Evolutionary conservation across 345 rosid species (phyloP), one percentile per base, ranked within the genome.

Genomic region (Pelargonium nanum): DNA sequence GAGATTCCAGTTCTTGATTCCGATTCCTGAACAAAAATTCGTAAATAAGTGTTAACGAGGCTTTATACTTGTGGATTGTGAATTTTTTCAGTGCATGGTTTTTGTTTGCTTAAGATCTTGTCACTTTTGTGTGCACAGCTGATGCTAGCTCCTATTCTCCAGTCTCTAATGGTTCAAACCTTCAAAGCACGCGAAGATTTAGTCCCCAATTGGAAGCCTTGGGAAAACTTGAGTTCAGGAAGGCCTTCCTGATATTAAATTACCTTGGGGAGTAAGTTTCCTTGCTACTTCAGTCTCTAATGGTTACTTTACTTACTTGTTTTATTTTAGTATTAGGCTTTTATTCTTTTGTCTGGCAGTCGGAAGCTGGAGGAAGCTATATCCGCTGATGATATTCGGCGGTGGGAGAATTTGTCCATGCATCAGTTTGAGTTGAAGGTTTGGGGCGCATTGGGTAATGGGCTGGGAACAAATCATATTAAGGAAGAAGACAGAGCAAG

Each of bases 201-300:
- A 73, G 64, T 52, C 68, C 84, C 3, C 79, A 76, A 65, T 59
- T 77, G 9, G 52, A 68, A 53, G 89, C 88, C 6, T 71, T 85
- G 59, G 72, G 81, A 13, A 85, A 81, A 20, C 86, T 85, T 0
- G 89, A 89, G 56, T 86, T 85, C 30, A 68, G 81, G 13, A 86
- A 83, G 58, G 77, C 73, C 4, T 89, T 89, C 65, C 72, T 89
- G 2, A 62, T 89, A 8, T 65, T 85, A 30, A 85, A 62, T 73
- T 89, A 87, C 60, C 69, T 82, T 24, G 89, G 82, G 9, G 74
- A 65, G 95, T 89, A 65, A 73, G 81, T 77, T 66, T 58, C 4
- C 13, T 19, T 26, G 13, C 60, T 16, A 6, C 22, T 34, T 6
- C 54, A 51, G 25, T 12, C 10, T 61, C 24, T 45, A 32, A 22